These are phyloP conservation scores for Guyanaporus albipodus DNA, from an alignment of 768 basidiomycete genomes.

Conservation along the genomic window DNA sequence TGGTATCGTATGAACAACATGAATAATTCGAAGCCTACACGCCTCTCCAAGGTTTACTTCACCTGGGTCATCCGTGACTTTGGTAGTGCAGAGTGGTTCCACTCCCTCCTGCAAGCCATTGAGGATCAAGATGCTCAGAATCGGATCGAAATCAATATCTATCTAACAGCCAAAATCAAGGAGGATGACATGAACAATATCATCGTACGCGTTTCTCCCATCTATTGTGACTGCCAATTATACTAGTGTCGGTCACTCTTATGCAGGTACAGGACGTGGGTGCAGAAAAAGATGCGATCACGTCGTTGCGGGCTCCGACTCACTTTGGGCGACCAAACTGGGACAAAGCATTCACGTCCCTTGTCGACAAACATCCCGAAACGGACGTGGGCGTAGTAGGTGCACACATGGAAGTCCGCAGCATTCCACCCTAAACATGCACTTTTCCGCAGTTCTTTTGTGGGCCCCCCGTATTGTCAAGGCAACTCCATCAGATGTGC, in stretches of 20 bases:
- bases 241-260: background rate
- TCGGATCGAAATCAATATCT: constrained; percentile 90
- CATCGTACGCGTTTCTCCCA: constrained; percentile 49
- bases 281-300: constrained; percentile 89
- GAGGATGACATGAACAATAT: constrained; percentile 95
- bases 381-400: constrained; percentile 84
- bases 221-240: background rate
- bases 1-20: constrained; percentile 97
- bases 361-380: constrained; percentile 79
- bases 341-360: constrained; percentile 68
- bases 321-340: constrained; percentile 91
- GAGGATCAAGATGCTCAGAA: constrained; percentile 88
- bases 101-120: constrained; percentile 86
- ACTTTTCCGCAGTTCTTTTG: constrained; percentile 64
- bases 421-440: background rate
- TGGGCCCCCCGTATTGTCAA: constrained; percentile 71
- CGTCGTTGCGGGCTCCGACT: constrained; percentile 83
- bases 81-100: constrained; percentile 89
- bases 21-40: constrained; percentile 66
- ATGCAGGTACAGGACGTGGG: constrained; percentile 81
- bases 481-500: constrained; percentile 66
- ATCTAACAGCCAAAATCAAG: constrained; percentile 86
- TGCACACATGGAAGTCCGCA: background rate
- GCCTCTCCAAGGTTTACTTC: constrained; percentile 89
- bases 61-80: constrained; percentile 96